Conservation (phyloP, 2,329 filamentous ascomycete genomes). For the Penicillium aurantiogriseum region DNA sequence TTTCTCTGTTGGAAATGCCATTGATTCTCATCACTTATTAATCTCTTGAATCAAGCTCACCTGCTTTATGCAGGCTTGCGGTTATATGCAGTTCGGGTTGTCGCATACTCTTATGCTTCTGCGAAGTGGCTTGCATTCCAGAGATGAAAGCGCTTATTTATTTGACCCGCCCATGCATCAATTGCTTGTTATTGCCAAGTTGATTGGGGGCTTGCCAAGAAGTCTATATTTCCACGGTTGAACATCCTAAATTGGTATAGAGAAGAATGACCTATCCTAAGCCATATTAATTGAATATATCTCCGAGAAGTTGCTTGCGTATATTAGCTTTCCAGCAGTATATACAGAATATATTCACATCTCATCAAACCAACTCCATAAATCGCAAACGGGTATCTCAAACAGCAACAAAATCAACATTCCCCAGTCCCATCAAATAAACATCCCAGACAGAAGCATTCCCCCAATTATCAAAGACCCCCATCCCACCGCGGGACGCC, state of each 20-base stretch:
- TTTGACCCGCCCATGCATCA: not conserved
- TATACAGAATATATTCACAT: not conserved
- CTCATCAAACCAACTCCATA: not conserved
- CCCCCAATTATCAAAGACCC: slow-evolving; percentile 3
- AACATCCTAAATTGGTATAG: not conserved
- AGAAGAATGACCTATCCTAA: not conserved
- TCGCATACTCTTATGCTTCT: not conserved
- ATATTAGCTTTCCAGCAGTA: not conserved
- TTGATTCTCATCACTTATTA: no score
- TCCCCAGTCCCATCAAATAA: not conserved
- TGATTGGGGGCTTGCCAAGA: not conserved
- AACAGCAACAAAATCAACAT: slow-evolving; percentile 1
- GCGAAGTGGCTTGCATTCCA: not conserved
- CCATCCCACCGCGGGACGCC: not conserved
- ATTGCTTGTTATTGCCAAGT: not conserved
- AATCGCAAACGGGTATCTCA: slow-evolving; percentile 12
- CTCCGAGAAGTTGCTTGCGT: not conserved
- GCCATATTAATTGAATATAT: not conserved
- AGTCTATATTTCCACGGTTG: not conserved
- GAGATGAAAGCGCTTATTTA: not conserved
- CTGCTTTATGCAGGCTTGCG: not conserved
- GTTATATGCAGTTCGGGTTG: not conserved
- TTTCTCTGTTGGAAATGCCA: no score
- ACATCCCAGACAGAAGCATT: slow-evolving; percentile 1
- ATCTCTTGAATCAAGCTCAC: no score